phyloP scores from a whole-genome alignment of 805 yeast genomes.

The Candida ortonii region DNA sequence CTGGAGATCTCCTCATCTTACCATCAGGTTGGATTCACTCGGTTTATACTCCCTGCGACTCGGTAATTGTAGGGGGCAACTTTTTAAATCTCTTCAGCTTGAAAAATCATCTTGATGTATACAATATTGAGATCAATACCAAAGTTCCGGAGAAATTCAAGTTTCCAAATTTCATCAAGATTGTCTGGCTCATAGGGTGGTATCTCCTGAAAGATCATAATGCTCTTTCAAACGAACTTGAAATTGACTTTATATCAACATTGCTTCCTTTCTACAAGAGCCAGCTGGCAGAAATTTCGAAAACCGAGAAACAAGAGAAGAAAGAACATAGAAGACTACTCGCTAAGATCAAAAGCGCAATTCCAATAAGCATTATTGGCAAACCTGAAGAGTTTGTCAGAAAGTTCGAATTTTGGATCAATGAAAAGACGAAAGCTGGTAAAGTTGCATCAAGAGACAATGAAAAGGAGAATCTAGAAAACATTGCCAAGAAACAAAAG shows the following conservation, averaged over 20 bases:
- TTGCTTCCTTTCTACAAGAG: slow-evolving; percentile 24
- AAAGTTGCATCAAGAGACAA: slow-evolving; percentile 5
- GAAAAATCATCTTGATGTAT: slow-evolving; percentile 58
- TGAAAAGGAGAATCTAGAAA: slow-evolving; percentile 4
- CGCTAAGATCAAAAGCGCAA: slow-evolving; percentile 17
- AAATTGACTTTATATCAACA: slow-evolving; percentile 20
- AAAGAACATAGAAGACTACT: slow-evolving; percentile 16
- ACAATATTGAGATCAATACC: slow-evolving; percentile 60
- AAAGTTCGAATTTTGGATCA: slow-evolving; percentile 24
- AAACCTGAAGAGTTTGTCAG: slow-evolving; percentile 22
- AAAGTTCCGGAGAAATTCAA: slow-evolving; percentile 73
- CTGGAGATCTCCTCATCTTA: slow-evolving; percentile 75
- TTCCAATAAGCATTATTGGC: slow-evolving; percentile 26
- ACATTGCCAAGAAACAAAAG: slow-evolving; percentile 7
- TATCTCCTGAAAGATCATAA: slow-evolving; percentile 27
- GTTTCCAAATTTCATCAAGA: slow-evolving; percentile 71
- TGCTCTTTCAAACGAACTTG: slow-evolving; percentile 8
- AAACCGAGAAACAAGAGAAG: slow-evolving; percentile 10
- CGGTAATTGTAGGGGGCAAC: slow-evolving; percentile 86
- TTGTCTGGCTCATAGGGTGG: slow-evolving; percentile 66
- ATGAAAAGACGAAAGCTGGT: slow-evolving; percentile 2
- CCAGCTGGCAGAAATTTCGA: slow-evolving; percentile 19
- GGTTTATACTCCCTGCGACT: slow-evolving; percentile 77
- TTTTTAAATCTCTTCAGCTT: slow-evolving; percentile 66
- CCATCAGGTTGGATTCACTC: slow-evolving; percentile 96